Conservation (phyloP, 768 basidiomycete genomes). For the Cystofilobasidium ferigula region DNA sequence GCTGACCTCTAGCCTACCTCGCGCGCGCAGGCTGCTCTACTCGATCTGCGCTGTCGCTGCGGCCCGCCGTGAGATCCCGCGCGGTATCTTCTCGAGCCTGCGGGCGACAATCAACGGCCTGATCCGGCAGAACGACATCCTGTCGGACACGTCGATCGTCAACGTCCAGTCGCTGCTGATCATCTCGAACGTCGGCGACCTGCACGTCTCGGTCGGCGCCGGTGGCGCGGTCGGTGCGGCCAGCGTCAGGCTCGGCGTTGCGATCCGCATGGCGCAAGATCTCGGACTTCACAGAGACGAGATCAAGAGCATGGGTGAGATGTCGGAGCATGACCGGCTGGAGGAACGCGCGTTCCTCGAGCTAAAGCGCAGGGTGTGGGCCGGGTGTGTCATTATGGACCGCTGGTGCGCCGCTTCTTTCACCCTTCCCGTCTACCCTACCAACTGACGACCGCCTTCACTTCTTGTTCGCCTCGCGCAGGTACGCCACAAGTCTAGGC, state of each 20-base stretch:
- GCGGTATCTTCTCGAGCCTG: constrained; percentile 77
- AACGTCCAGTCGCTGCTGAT: constrained; percentile 83
- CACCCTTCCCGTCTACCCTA: constrained; percentile 16
- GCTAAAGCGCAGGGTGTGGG: constrained; percentile 82
- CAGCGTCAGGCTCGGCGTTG: constrained; percentile 70
- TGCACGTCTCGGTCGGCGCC: constrained; percentile 73
- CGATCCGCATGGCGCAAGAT: constrained; percentile 97
- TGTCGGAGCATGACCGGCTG: constrained; percentile 51
- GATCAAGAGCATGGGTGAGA: constrained; percentile 40
- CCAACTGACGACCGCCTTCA: constrained; percentile 10
- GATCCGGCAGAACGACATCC: constrained; percentile 79
- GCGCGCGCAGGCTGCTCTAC: constrained; percentile 50
- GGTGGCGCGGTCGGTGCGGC: constrained; percentile 43
- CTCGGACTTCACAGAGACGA: constrained; percentile 89
- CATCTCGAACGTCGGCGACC: constrained; percentile 74
- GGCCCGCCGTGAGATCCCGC: constrained; percentile 60
- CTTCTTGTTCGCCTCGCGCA: constrained; percentile 36
- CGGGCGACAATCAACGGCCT: constrained; percentile 74
- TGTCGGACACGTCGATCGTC: constrained; percentile 70
- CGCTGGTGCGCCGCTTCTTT: constrained; percentile 54
- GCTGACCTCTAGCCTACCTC: no score
- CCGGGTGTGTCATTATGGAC: constrained; percentile 84
- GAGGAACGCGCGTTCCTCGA: constrained; percentile 48
- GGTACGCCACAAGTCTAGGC: constrained; percentile 72
- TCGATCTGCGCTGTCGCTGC: constrained; percentile 88